Evolutionary conservation across 2,329 filamentous ascomycete species (phyloP), one percentile per base, ranked within the genome.

Genomic region (Colletotrichum cordylinicola): DNA sequence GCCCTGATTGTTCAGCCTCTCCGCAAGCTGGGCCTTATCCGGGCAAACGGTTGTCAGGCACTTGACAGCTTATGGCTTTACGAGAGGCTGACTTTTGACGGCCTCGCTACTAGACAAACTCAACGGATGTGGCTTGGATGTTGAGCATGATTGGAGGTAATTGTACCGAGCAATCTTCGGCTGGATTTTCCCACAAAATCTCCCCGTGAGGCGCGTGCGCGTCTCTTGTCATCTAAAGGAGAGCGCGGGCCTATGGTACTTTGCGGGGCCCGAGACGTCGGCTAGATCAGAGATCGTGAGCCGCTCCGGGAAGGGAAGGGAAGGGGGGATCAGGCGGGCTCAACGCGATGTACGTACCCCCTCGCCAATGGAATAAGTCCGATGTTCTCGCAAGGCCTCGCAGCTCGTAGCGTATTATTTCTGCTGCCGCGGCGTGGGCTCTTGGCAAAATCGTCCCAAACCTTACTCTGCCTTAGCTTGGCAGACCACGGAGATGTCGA

Each of bases 281-380:
- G 73, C 64, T 68, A 75, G 73, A 75, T 75, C 70, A 75, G 58
- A 75, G 73, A 75, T 75, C 73, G 74, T 73, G 74, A 76, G 70
- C 74, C 64, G 73, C 64, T 56, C 64, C 69, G 69, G 69, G 62
- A 62, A 61, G 58, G 43, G 43, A 61, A 67, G 55, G 62, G 55
- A 24, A 55, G 58, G 56, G 58, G 33, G 39, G 39, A 29, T 27
- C 24, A 18, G 52, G 64, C 35, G 33, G 43, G 48, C 62, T 67
- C 48, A 10, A 39, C 6, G 21, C 35, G 24, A 55, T 27, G 21
- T 52, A 67, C 64, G 64, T 55, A 35, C 60, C 60, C 43, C n/a
- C 6, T 52, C 43, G 43, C 43, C n/a, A 52, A n/a, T 52, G 43
- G 13, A 21, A 52, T 21, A 52, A 52, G n/a, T 52, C 43, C 43